Evolutionary conservation across 768 basidiomycete species (phyloP).

Genomic region (Amanita molliuscula): DNA sequence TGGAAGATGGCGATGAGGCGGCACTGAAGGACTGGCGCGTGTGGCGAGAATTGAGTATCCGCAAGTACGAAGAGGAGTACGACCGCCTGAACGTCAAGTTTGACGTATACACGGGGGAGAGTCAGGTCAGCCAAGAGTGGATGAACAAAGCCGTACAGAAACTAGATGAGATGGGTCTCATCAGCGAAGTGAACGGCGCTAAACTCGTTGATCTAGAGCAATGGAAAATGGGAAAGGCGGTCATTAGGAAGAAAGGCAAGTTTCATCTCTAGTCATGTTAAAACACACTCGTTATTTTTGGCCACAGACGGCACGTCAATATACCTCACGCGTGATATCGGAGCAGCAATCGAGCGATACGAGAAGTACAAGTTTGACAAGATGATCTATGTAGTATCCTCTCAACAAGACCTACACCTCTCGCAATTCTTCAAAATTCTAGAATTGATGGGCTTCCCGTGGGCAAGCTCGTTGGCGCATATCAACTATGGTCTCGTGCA

Average conservation of each 20-base stretch:
- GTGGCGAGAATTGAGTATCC: slow-evolving; percentile 87
- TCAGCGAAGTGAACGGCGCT: slow-evolving; percentile 71
- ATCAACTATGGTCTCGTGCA: slow-evolving; percentile 87
- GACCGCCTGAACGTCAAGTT: slow-evolving; percentile 83
- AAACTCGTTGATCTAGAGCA: slow-evolving; percentile 81
- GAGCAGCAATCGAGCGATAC: slow-evolving; percentile 85
- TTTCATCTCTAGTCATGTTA: neutral
- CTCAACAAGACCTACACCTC: slow-evolving; percentile 81
- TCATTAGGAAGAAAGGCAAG: slow-evolving; percentile 77
- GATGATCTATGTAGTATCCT: slow-evolving; percentile 90
- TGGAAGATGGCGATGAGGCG: slow-evolving; percentile 86
- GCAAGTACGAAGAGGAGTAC: slow-evolving; percentile 85
- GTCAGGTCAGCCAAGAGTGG: slow-evolving; percentile 61
- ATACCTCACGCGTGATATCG: slow-evolving; percentile 93
- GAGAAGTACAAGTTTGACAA: slow-evolving; percentile 80
- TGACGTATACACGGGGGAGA: slow-evolving; percentile 90
- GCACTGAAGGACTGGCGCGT: slow-evolving; percentile 83
- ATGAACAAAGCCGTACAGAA: slow-evolving; percentile 63
- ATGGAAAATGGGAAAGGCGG: slow-evolving; percentile 87
- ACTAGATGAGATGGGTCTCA: slow-evolving; percentile 62
- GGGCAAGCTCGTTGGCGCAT: slow-evolving; percentile 77
- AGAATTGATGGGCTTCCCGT: slow-evolving; percentile 80
- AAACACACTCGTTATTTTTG: neutral
- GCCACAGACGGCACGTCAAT: slow-evolving; percentile 81
- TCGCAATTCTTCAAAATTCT: slow-evolving; percentile 92